Evolutionary conservation across 1,284 basidiomycete species (phyloP).

Genomic region (Ceratobasidium sp.): DNA sequence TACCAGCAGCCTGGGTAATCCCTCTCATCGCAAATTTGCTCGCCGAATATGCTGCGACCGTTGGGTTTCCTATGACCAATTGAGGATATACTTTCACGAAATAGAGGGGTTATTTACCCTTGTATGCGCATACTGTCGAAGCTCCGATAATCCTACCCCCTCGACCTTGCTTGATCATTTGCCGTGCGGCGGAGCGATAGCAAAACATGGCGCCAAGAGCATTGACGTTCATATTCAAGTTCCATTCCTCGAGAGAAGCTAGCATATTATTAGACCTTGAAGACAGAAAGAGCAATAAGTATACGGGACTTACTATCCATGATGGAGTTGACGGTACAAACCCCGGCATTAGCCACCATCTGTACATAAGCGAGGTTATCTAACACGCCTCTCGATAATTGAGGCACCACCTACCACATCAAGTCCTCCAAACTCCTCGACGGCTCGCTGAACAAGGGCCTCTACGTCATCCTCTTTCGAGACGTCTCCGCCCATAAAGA

Average conservation of each 20-base stretch:
- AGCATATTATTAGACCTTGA: not conserved
- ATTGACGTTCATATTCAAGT: slow-evolving; percentile 45
- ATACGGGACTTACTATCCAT: slow-evolving; percentile 40
- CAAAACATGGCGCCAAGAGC: slow-evolving; percentile 47
- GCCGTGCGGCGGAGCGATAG: slow-evolving; percentile 49
- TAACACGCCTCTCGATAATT: not conserved
- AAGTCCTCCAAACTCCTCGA: slow-evolving; percentile 50
- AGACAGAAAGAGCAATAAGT: too few species aligned
- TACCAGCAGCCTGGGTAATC: slow-evolving; percentile 44
- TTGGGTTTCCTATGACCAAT: not conserved
- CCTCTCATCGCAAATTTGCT: slow-evolving; percentile 47
- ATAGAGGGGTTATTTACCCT: slow-evolving; percentile 9
- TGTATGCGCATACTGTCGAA: slow-evolving; percentile 44
- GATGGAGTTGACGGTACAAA: slow-evolving; percentile 38
- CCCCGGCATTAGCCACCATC: slow-evolving; percentile 48
- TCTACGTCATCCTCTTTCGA: slow-evolving; percentile 52
- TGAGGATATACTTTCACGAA: not conserved
- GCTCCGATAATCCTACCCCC: slow-evolving; percentile 49
- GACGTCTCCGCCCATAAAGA: slow-evolving; percentile 51
- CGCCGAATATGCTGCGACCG: slow-evolving; percentile 34
- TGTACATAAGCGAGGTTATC: slow-evolving; percentile 5
- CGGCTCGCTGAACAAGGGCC: slow-evolving; percentile 49
- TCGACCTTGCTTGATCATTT: slow-evolving; percentile 50
- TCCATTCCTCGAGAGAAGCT: slow-evolving; percentile 44
- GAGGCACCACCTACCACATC: slow-evolving; percentile 50